Conservation (phyloP, 2,329 filamentous ascomycete genomes). For the Stenocarpella maydis region DNA sequence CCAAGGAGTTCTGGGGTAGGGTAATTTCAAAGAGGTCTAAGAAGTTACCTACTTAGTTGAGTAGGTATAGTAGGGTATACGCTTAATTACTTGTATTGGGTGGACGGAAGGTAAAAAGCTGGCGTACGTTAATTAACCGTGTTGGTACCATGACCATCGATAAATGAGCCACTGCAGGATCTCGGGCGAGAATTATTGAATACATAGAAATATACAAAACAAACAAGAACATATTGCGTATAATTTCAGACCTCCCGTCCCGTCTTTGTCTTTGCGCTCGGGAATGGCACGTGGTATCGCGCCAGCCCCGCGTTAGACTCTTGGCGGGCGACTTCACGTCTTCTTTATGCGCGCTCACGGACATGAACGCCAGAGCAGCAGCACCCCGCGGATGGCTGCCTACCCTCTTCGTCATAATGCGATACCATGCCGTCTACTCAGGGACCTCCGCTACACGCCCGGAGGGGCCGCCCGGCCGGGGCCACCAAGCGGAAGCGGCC, state of each 20-base stretch:
- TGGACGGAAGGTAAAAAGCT: too few relatives aligned
- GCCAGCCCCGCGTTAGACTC: conserved; percentile 27
- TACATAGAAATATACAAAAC: not conserved
- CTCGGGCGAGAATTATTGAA: too few relatives aligned
- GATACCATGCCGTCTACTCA: conserved; percentile 24
- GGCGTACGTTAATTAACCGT: too few relatives aligned
- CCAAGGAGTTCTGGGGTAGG: too few relatives aligned
- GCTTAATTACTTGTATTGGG: too few relatives aligned
- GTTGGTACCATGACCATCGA: not conserved
- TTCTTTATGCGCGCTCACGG: conserved; percentile 13
- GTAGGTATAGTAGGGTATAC: too few relatives aligned
- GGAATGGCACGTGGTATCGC: conserved; percentile 23
- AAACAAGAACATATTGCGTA: not conserved
- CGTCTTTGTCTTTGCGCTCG: not conserved
- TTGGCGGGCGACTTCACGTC: conserved; percentile 16
- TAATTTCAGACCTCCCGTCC: not conserved
- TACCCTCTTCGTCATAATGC: conserved; percentile 1
- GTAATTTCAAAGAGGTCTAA: too few relatives aligned
- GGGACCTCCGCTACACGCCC: conserved; percentile 29
- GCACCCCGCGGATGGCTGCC: not conserved
- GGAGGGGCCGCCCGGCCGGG: conserved; percentile 10
- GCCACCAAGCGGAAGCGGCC: conserved; percentile 32
- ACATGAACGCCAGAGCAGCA: not conserved
- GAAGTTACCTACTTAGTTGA: too few relatives aligned
- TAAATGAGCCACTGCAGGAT: not conserved